A percentile compares a stretch with the other conserved stretches of the same genome.
phyloP scores from a whole-genome alignment of 129 eudicot species.

The Lactuca sativa region DNA sequence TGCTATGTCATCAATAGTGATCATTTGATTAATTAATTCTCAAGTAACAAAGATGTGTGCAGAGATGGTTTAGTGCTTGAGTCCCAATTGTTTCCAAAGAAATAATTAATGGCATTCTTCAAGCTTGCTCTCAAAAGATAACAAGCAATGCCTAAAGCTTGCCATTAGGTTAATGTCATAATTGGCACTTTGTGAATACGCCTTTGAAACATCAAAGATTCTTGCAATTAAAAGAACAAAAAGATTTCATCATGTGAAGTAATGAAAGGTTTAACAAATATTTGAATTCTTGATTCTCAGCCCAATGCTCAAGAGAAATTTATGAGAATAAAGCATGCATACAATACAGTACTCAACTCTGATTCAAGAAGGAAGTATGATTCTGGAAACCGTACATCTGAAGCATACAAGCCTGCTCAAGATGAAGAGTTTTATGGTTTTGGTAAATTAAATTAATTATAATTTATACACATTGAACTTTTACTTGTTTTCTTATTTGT shows the following conservation, averaged over 20 bases:
- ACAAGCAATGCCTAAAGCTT: neutral
- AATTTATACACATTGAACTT: neutral
- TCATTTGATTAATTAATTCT: too few relatives aligned
- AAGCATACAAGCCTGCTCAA: constrained; percentile 45
- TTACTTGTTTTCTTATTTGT: neutral
- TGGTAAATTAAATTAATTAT: constrained; percentile 43
- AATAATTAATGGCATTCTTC: neutral
- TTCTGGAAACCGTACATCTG: constrained; percentile 47
- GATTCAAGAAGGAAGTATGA: constrained; percentile 62
- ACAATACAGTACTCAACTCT: constrained; percentile 66
- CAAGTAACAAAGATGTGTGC: neutral
- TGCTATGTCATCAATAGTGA: neutral
- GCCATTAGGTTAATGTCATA: neutral
- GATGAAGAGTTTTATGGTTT: constrained; percentile 90
- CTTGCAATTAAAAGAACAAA: constrained; percentile 7
- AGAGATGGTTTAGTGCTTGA: neutral
- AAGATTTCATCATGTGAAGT: neutral
- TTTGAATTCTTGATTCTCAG: constrained; percentile 41
- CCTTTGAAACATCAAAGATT: neutral
- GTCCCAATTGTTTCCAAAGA: neutral
- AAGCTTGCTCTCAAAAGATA: too few relatives aligned
- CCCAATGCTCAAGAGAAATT: constrained; percentile 86
- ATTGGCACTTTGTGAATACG: neutral
- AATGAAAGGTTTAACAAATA: constrained; percentile 2
- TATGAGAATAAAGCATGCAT: constrained; percentile 97